Evolutionary conservation across 805 yeast genomes (phyloP), one percentile per base, ranked within the genome.

Genomic region (Blastobotrys robertii): DNA sequence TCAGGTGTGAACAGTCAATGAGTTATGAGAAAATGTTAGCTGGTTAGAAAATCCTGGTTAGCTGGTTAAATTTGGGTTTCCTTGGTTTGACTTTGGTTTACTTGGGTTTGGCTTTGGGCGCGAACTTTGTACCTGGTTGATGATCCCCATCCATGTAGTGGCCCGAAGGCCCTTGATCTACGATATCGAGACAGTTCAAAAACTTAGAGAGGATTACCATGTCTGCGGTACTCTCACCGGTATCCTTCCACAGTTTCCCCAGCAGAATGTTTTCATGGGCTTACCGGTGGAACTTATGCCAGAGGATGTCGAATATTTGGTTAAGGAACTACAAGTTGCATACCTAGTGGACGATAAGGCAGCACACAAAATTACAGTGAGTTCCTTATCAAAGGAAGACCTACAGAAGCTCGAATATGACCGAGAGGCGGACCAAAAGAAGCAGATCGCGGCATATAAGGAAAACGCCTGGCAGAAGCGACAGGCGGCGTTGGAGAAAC

Each of bases 161-260:
- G 67, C 65, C 1, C 67, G 66, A 10, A 54, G 67, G 41, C 77
- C 79, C 0, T 57, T 83, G 30, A 65, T 87, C 5, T 87, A 81
- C 55, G 72, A 74, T 44, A 50, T 81, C 1, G 70, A 69, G 0
- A 73, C 70, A 40, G 67, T 84, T 39, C 70, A 71, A 50, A 43
- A 43, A 15, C 66, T 87, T 5, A 67, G 97, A 15, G 66, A 63
- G 37, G 43, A 67, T 2, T 62, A 73, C 35, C 84, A 85, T 10
- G 71, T 92, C 1, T 69, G 78, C 15, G 98, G 98, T 0, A 76
- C 81, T 1, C 66, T 90, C 11, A 64, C 76, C 0, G 98, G 98
- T 0, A 83, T 96, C 0, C 64, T 92, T 28, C 84, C 96, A 0
- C 70, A 77, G 38, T 86, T 88, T n/a, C 92, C 97, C 2, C 98